These are phyloP conservation scores for Clathrospora elynae DNA, from an alignment of 2,329 filamentous ascomycete species.

Conservation along the genomic window DNA sequence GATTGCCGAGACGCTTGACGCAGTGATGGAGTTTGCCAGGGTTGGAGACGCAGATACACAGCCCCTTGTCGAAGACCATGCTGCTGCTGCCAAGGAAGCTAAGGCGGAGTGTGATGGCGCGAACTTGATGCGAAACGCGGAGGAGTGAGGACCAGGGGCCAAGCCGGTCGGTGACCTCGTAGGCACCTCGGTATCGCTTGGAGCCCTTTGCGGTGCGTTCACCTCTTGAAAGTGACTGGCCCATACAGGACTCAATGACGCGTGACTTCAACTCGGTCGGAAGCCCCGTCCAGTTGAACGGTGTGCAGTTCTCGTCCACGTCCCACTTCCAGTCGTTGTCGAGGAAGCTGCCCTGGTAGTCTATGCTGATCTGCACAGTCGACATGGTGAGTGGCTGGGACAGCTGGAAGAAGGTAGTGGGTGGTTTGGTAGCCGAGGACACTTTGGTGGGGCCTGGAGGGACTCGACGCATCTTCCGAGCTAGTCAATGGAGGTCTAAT, in stretches of 20 bases:
- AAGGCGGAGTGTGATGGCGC: constrained; percentile 27
- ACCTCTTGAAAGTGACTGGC: constrained; percentile 2
- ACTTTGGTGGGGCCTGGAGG: too few relatives aligned
- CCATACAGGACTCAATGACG: constrained; percentile 29
- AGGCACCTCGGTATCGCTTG: background rate
- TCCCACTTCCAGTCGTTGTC: too few relatives aligned
- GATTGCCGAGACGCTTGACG: constrained; percentile 20
- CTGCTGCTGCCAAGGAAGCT: constrained; percentile 25
- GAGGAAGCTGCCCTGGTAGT: too few relatives aligned
- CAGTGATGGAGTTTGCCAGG: constrained; percentile 1
- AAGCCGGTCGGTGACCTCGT: constrained; percentile 27
- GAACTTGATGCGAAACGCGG: constrained; percentile 30
- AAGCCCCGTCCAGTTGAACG: constrained; percentile 32
- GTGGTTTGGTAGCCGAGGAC: too few relatives aligned
- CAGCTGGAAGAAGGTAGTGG: too few relatives aligned
- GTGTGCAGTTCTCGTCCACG: constrained; percentile 27
- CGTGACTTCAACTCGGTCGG: constrained; percentile 37
- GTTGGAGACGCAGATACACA: constrained; percentile 11
- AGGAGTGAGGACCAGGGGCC: constrained; percentile 24
- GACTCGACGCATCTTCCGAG: too few relatives aligned
- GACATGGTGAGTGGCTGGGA: too few relatives aligned
- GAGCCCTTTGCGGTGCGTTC: background rate
- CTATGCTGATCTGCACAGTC: too few relatives aligned
- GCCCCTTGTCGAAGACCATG: constrained; percentile 4
- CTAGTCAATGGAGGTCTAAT: too few relatives aligned